Percentiles rank a stretch among this genome's conserved stretches.
These are phyloP conservation scores for Coriaria nepalensis DNA, from an alignment of 306 rosid genomes.

Conservation along the genomic window DNA sequence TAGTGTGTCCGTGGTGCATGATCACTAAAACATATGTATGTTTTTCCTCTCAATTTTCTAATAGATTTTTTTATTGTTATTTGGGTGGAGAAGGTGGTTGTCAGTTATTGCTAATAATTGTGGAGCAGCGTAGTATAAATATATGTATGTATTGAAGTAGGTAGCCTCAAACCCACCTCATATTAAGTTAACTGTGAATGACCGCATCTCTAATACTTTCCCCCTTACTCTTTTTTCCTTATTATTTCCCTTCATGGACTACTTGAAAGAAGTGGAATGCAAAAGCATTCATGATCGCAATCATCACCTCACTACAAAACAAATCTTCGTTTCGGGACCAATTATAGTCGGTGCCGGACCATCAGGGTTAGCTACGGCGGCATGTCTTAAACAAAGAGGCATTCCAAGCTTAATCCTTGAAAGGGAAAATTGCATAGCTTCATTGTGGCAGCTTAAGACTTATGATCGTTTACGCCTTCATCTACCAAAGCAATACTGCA, in stretches of 20 bases:
- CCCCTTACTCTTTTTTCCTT: background rate
- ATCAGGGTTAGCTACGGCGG: slow-evolving; percentile 78
- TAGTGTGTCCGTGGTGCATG: too few species aligned
- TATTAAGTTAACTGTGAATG: slow-evolving; percentile 3
- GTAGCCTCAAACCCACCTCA: too few species aligned
- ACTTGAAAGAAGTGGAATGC: slow-evolving; percentile 56
- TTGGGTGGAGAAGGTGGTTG: too few species aligned
- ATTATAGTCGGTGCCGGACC: slow-evolving; percentile 95
- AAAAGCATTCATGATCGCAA: slow-evolving; percentile 44
- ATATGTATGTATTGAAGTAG: too few species aligned
- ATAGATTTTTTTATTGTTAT: too few species aligned
- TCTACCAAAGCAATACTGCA: slow-evolving; percentile 80
- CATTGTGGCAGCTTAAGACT: slow-evolving; percentile 75
- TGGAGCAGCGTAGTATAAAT: too few species aligned
- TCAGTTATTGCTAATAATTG: too few species aligned
- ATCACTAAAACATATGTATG: too few species aligned
- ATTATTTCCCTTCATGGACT: slow-evolving; percentile 29
- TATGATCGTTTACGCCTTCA: slow-evolving; percentile 86
- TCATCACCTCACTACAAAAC: background rate
- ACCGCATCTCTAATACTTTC: slow-evolving; percentile 1
- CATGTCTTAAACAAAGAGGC: slow-evolving; percentile 70
- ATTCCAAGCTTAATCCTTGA: slow-evolving; percentile 60
- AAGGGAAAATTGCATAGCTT: slow-evolving; percentile 61
- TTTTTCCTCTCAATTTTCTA: too few species aligned
- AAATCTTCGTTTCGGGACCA: slow-evolving; percentile 36